Conservation (phyloP, 1,139 yeast species). For the Yamadazyma sp. region DNA sequence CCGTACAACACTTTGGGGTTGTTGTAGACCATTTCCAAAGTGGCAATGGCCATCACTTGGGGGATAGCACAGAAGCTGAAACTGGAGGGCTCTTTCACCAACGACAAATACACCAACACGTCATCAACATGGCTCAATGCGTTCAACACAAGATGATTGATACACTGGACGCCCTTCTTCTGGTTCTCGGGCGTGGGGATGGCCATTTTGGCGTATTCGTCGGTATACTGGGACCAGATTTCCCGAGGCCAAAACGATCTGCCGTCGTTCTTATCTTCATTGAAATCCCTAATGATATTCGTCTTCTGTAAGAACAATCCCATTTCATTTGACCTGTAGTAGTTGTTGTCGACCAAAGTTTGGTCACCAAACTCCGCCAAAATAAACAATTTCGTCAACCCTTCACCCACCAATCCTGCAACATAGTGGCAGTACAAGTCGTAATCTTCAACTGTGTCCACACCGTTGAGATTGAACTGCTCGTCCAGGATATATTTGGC, state of each 20-base stretch:
- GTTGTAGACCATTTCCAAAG: constrained; percentile 81
- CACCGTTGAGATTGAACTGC: constrained; percentile 75
- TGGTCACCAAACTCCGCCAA: constrained; percentile 64
- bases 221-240: constrained; percentile 82
- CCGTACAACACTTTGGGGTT: constrained; percentile 70
- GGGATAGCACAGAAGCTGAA: constrained; percentile 96
- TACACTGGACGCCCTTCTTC: constrained; percentile 65
- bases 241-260: constrained; percentile 97
- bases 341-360: constrained; percentile 48
- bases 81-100: constrained; percentile 76
- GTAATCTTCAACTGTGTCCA: constrained; percentile 75
- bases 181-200: constrained; percentile 37
- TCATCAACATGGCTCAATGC: constrained; percentile 79
- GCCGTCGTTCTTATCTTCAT: constrained; percentile 89
- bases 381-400: constrained; percentile 78
- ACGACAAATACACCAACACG: constrained; percentile 72
- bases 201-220: constrained; percentile 56
- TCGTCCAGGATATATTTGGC: constrained; percentile 87
- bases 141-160: constrained; percentile 78
- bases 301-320: constrained; percentile 94
- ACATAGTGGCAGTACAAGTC: constrained; percentile 94
- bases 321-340: constrained; percentile 76
- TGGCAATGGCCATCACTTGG: constrained; percentile 97
- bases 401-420: constrained; percentile 97
- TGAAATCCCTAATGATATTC: constrained; percentile 91